Evolutionary conservation across 2,329 filamentous ascomycete species (phyloP), one percentile per base, ranked within the genome.

Genomic region (Neofusicoccum cordaticola): DNA sequence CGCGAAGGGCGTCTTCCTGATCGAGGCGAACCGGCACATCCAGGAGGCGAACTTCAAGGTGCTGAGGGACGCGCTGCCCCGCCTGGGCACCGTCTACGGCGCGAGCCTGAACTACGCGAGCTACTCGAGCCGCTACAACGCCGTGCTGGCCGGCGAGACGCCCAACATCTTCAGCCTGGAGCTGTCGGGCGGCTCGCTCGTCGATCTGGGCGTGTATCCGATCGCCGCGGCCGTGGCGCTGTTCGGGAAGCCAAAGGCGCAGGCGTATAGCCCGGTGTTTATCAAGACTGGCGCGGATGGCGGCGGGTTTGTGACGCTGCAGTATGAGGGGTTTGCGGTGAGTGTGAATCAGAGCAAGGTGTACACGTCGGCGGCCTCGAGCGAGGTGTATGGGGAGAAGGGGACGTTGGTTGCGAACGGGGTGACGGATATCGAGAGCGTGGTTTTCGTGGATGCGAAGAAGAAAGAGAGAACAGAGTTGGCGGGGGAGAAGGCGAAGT

Each of bases 1-100:
- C 48, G 70, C 73, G 42, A 75, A 81, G 22, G 71, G 73, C 15
- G 74, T 82, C 9, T 78, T 79, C 66, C 69, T 83, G 13, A 75
- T 83, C 64, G 81, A 83, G 71, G 81, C 81, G 15, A 82, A 77
- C 73, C 74, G 81, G 41, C 81, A 83, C 69, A 78, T 83, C 57
- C 81, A 82, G 71, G 81, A 83, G 71, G 72, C 74, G 47, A 83
- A 83, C 70, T 83, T 81, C 75, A 79, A 79, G 63, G 70, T 78
- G 35, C 69, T 83, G 37, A 79, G 79, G 50, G 66, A 70, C 6
- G 69, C 69, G 9, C 71, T 81, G 17, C 70, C 74, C 45, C 71
- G 71, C n/a, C 68, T 83, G 2, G 81, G 80, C 0, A 70, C 70
- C 0, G 72, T 83, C 51, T 79, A 77, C 64, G 81, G 81, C 51